These are phyloP conservation scores for Brassica hybrid DNA, from an alignment of 441 rosid genomes.

Conservation along the genomic window DNA sequence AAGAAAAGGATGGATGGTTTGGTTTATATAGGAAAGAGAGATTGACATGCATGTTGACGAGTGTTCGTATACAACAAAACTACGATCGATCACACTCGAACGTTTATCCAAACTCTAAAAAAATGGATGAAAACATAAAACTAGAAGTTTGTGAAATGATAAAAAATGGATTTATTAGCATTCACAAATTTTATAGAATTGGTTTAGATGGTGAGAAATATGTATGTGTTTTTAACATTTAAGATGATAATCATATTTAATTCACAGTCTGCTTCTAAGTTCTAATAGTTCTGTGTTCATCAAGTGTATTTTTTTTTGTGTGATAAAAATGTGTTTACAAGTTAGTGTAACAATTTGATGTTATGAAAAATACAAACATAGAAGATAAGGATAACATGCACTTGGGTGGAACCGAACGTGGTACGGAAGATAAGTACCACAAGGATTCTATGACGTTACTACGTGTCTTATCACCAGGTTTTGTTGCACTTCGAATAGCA, in stretches of 20 bases:
- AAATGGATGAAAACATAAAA: not conserved
- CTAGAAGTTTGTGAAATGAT: conserved; percentile 2
- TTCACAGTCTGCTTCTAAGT: not conserved
- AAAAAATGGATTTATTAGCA: not conserved
- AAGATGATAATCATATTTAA: not conserved
- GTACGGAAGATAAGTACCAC: conserved; percentile 34
- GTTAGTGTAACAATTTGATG: not conserved
- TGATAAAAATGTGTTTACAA: not conserved
- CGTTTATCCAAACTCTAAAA: conserved; percentile 28
- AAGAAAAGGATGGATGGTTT: not conserved
- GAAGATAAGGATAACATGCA: conserved; percentile 6
- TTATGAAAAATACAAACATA: not conserved
- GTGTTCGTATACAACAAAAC: conserved; percentile 38
- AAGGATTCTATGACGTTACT: conserved; percentile 16
- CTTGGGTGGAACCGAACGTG: conserved; percentile 12
- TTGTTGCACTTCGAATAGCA: conserved; percentile 7
- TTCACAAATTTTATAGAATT: not conserved
- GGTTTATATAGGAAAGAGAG: conserved; percentile 33
- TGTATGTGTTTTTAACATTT: not conserved
- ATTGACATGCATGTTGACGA: conserved; percentile 60
- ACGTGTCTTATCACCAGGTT: conserved; percentile 33
- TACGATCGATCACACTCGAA: not conserved
- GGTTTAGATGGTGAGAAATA: not conserved
- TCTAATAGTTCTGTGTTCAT: conserved; percentile 2
- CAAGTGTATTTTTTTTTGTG: not conserved